These are phyloP conservation scores for Kwoniella bestiolae DNA, from an alignment of 768 basidiomycete species.

Conservation along the genomic window DNA sequence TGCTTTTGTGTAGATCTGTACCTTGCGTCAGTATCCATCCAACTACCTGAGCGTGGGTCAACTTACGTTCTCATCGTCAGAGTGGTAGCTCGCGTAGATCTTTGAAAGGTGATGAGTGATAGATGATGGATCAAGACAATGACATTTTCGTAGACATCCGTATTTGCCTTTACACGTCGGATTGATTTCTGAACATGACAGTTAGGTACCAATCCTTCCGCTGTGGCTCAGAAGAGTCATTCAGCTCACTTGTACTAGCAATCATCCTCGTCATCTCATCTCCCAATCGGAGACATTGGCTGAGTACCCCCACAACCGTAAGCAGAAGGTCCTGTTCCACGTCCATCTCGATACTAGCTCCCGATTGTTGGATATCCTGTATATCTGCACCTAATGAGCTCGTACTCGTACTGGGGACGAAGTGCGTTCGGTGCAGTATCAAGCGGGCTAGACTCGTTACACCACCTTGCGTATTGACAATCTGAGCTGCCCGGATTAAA, in stretches of 20 bases:
- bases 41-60: background rate
- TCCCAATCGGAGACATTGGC: background rate
- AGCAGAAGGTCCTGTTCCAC: constrained; percentile 12
- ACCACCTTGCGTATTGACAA: background rate
- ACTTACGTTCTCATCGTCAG: constrained; percentile 16
- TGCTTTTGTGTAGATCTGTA: constrained; percentile 5
- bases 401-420: constrained; percentile 5
- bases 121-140: constrained; percentile 7
- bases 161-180: constrained; percentile 7
- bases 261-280: background rate
- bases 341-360: background rate
- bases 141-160: constrained; percentile 17
- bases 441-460: constrained; percentile 7
- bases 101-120: constrained; percentile 11
- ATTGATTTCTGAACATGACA: constrained; percentile 1
- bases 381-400: no score
- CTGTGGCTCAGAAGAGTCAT: no score
- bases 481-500: background rate
- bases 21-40: background rate
- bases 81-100: background rate
- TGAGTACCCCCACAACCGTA: constrained; percentile 14
- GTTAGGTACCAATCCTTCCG: no score
- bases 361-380: constrained; percentile 13
- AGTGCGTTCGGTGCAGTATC: constrained; percentile 8
- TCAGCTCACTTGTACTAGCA: constrained; percentile 12